A percentile compares a stretch with the other conserved stretches of the same genome.
Evolutionary conservation across 805 yeast species (phyloP).

Genomic region (Nakazawaea wickerhamii): DNA sequence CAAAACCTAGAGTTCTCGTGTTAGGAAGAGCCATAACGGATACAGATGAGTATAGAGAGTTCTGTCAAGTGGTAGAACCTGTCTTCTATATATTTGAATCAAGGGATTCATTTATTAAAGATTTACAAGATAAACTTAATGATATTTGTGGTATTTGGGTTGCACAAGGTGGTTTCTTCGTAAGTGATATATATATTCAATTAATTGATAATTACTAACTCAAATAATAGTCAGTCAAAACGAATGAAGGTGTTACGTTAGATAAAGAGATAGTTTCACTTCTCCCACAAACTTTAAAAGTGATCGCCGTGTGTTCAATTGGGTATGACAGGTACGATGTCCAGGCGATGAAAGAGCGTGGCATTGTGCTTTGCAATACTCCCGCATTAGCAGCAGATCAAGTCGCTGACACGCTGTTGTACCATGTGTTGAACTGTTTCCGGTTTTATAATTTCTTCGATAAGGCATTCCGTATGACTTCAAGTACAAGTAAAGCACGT

Average conservation of each 20-base stretch:
- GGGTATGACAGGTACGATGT: constrained; percentile 54
- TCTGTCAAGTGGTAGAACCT: constrained; percentile 32
- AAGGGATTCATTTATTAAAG: constrained; percentile 33
- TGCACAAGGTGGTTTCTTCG: constrained; percentile 45
- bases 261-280: constrained; percentile 13
- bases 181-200: constrained; percentile 41
- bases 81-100: constrained; percentile 30
- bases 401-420: constrained; percentile 69
- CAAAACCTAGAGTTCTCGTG: constrained; percentile 35
- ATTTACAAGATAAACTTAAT: constrained; percentile 31
- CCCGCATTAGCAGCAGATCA: constrained; percentile 56
- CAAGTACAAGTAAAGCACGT: constrained; percentile 39
- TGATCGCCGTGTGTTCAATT: constrained; percentile 53
- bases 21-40: constrained; percentile 36
- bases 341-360: constrained; percentile 33
- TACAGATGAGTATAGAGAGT: constrained; percentile 31
- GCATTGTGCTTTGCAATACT: constrained; percentile 56
- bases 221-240: constrained; percentile 26
- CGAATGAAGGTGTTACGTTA: constrained; percentile 23
- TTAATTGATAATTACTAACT: no score
- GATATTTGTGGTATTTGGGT: constrained; percentile 50
- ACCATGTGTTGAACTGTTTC: constrained; percentile 52
- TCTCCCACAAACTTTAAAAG: constrained; percentile 42
- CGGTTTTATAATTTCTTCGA: constrained; percentile 50
- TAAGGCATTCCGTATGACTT: constrained; percentile 27